These are phyloP conservation scores for Umbelopsis isabellina DNA, from an alignment of 192 early-diverging fungal species.

Conservation along the genomic window DNA sequence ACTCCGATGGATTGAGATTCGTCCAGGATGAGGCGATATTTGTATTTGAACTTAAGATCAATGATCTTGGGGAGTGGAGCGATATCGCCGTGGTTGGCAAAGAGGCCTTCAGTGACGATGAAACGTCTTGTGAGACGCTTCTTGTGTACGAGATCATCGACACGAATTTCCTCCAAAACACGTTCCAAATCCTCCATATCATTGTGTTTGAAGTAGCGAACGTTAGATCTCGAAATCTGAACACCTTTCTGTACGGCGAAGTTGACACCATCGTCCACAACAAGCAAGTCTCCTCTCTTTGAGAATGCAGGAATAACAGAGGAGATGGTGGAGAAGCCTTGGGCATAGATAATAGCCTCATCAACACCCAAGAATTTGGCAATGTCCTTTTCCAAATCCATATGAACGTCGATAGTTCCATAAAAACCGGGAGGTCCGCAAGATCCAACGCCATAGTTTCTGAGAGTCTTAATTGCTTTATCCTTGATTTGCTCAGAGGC, in stretches of 20 bases:
- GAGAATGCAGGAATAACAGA: constrained; percentile 94
- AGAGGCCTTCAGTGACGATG: constrained; percentile 93
- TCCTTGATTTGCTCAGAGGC: constrained; percentile 77
- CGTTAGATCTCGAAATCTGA: constrained; percentile 85
- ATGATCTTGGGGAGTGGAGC: constrained; percentile 79
- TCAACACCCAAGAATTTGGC: constrained; percentile 86
- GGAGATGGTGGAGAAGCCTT: constrained; percentile 91
- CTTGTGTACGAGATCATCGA: constrained; percentile 64
- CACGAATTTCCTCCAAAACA: constrained; percentile 74
- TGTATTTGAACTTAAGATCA: constrained; percentile 92
- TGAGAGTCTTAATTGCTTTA: constrained; percentile 81
- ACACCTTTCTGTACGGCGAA: constrained; percentile 91
- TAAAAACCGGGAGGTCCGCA: constrained; percentile 97
- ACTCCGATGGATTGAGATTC: constrained; percentile 91
- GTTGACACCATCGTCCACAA: constrained; percentile 87
- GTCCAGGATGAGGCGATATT: constrained; percentile 95
- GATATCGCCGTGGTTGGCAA: constrained; percentile 86
- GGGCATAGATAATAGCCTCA: constrained; percentile 90
- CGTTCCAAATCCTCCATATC: constrained; percentile 94
- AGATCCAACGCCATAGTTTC: constrained; percentile 93
- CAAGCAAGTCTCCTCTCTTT: constrained; percentile 94
- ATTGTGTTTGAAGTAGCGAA: constrained; percentile 95
- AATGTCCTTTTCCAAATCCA: constrained; percentile 86
- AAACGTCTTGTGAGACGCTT: constrained; percentile 89
- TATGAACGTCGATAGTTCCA: constrained; percentile 93